phyloP scores from a whole-genome alignment of 306 rosid species.

The Ziziphus jujuba region DNA sequence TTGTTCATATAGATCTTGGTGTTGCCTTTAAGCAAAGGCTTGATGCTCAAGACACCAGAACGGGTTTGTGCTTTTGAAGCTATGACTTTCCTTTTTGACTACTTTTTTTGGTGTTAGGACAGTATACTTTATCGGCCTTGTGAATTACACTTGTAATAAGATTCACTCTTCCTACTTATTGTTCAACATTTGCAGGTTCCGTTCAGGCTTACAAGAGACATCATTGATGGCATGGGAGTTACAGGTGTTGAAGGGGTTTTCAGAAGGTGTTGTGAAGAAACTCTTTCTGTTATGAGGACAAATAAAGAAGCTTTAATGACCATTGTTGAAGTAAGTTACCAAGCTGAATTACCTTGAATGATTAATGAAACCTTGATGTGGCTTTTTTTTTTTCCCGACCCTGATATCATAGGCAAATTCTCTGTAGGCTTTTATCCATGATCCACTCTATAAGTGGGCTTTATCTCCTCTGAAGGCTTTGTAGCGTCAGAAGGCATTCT shows the following conservation, averaged over 20 bases:
- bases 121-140: conserved; percentile 8
- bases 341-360: background rate
- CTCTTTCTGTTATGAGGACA: conserved; percentile 90
- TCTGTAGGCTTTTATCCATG: conserved; percentile 87
- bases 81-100: conserved; percentile 2
- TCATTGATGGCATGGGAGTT: conserved; percentile 94
- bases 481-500: conserved; percentile 86
- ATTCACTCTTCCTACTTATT: conserved; percentile 12
- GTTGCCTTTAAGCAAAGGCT: conserved; percentile 98
- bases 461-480: conserved; percentile 91
- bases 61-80: conserved; percentile 51
- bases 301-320: conserved; percentile 93
- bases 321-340: conserved; percentile 67
- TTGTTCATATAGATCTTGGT: conserved; percentile 96
- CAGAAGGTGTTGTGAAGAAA: conserved; percentile 96
- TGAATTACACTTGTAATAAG: background rate
- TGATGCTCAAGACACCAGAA: conserved; percentile 98
- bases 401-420: conserved; percentile 24
- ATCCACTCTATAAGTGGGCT: conserved; percentile 98
- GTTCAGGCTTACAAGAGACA: conserved; percentile 86
- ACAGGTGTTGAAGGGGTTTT: conserved; percentile 95
- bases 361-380: conserved; percentile 8
- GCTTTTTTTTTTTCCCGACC: background rate
- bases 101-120: background rate
- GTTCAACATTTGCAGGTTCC: conserved; percentile 60